phyloP scores from a whole-genome alignment of 1,139 yeast genomes.

The Suhomyces bolitotheri region DNA sequence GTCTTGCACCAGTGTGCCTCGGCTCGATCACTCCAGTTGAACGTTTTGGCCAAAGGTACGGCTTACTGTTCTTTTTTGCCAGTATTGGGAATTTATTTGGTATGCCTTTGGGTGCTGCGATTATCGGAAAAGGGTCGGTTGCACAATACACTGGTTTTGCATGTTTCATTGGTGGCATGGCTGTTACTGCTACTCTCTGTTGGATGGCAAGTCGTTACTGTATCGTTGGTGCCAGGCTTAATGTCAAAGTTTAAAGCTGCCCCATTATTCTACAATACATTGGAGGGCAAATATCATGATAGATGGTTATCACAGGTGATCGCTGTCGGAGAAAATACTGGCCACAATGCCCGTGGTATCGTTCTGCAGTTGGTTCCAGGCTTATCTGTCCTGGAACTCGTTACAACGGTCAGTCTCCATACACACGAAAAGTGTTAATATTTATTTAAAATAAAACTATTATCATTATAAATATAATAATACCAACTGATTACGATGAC shows the following conservation, averaged over 20 bases:
- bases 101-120: conserved; percentile 47
- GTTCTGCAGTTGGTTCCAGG: too few relatives aligned
- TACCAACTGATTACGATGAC: too few relatives aligned
- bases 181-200: conserved; percentile 28
- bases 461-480: too few relatives aligned
- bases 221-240: conserved; percentile 33
- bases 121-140: conserved; percentile 35
- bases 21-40: conserved; percentile 40
- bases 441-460: too few relatives aligned
- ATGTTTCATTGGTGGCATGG: conserved; percentile 35
- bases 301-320: too few relatives aligned
- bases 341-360: too few relatives aligned
- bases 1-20: conserved; percentile 43
- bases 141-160: conserved; percentile 37
- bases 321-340: too few relatives aligned
- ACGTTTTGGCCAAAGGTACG: conserved; percentile 45
- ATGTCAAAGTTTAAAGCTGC: neutral
- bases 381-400: too few relatives aligned
- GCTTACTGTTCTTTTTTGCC: conserved; percentile 39
- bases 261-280: too few relatives aligned
- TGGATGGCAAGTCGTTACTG: conserved; percentile 37
- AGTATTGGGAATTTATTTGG: conserved; percentile 44
- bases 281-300: too few relatives aligned
- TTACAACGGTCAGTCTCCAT: too few relatives aligned
- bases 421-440: too few relatives aligned